Base-by-base conservation (phyloP, 208 protist species). In the Acanthamoeba lenticulata region DNA sequence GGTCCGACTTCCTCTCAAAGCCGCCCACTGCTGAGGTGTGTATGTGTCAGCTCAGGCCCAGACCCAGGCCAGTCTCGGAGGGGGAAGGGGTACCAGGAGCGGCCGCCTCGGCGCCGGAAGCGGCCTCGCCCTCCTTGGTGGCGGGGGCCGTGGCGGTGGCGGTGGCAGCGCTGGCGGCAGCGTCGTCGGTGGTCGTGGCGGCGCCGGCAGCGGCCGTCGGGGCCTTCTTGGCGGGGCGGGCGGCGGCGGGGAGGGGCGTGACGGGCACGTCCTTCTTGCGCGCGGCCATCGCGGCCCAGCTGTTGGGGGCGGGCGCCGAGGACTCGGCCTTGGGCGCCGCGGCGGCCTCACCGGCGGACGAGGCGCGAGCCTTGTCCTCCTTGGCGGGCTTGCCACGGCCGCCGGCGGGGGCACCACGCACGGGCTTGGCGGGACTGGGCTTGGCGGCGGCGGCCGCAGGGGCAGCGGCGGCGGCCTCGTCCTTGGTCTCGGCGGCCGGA, bases 261-360 rank as follows among this genome's bases (percentile, higher is more conserved):
- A 79, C 67, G 5, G 67, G 67, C 4, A 27, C 67, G 38, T 79
- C 67, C 67, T 79, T 79, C 38, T 79, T 79, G 67, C 67, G 67
- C 7, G 67, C 67, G 7, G 67, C 67, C 5, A 79, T 9, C 27
- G 67, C 67, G 17, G 67, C 67, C 67, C 67, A 79, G 67, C 34
- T 45, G 67, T 79, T 79, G 38, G 4, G 6, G 24, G 17, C 67
- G 7, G 24, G 15, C 4, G 67, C n/a, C 34, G 67, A 27, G 27
- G 62, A 9, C 67, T 36, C n/a, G 13, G n/a, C 34, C 67, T 79
- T 79, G 36, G 67, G 11, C 38, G 67, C 34, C 5, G 67, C 24
- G 4, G 67, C 67, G 24, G n/a, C 34, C 2, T 9, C n/a, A 44
- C 27, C 67, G 38, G 67, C 38, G 36, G 67, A 4, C 6, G n/a